Percentiles rank a stretch among this genome's conserved stretches.
These are phyloP conservation scores for Tolypocladium album DNA, from an alignment of 2,329 filamentous ascomycete genomes.

Conservation along the genomic window DNA sequence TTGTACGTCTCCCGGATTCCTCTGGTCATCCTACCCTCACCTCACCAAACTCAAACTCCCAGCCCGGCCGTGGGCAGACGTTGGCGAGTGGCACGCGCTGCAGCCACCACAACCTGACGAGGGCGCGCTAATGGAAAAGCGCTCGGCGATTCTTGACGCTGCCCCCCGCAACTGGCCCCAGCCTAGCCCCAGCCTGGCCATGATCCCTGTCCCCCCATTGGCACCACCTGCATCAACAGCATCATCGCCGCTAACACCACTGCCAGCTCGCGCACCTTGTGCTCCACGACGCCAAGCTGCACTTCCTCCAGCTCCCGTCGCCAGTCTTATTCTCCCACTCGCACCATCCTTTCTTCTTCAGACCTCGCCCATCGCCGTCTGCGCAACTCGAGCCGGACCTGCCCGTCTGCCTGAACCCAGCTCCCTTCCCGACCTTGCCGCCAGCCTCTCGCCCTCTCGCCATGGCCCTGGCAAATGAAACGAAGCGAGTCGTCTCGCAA, in stretches of 20 bases:
- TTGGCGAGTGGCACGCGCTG: neutral
- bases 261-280: constrained; percentile 40
- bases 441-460: constrained; percentile 44
- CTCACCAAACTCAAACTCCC: neutral
- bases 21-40: too few relatives aligned
- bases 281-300: constrained; percentile 37
- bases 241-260: constrained; percentile 5
- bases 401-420: constrained; percentile 43
- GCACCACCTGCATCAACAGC: constrained; percentile 1
- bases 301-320: constrained; percentile 13
- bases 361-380: constrained; percentile 18
- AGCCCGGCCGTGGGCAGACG: neutral
- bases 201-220: constrained; percentile 3
- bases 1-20: neutral
- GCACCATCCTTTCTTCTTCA: constrained; percentile 15
- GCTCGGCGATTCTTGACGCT: constrained; percentile 1
- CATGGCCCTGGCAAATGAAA: constrained; percentile 59
- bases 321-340: constrained; percentile 8
- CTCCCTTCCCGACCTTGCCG: constrained; percentile 41
- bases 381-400: constrained; percentile 23
- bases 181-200: neutral
- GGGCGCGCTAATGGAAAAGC: neutral
- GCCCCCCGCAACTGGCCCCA: neutral
- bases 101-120: neutral
- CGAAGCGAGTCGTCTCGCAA: constrained; percentile 67